Base-by-base conservation (phyloP, 2,329 filamentous ascomycete genomes). In the Claviceps maximensis region DNA sequence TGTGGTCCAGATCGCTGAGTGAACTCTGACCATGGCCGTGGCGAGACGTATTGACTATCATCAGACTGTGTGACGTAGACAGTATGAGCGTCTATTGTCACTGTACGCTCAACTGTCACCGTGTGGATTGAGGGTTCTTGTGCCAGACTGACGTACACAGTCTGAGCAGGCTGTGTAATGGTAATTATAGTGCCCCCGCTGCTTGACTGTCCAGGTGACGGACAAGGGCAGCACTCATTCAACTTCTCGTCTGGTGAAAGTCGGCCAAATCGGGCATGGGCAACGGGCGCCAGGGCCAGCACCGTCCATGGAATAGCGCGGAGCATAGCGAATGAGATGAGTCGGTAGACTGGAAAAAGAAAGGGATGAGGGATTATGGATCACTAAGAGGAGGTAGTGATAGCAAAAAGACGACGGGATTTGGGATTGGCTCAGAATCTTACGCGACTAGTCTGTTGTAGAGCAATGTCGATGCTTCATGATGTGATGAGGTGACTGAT, bases 151-250 rank as follows among this genome's bases (percentile, higher is more conserved):
- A 60, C 54, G 2, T 61, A 65, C 8, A 66, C 56, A 19, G 65
- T 68, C 48, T 65, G 57, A 33, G 55, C 57, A 27, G 56, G 53
- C 9, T 58, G 53, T 42, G 61, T 64, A 31, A 66, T 56, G 21
- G 62, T 66, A 38, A 67, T 57, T 12, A 61, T 63, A 9, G 54
- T 53, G 9, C 45, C 36, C 13, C 47, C 58, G n/a, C 55, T 52
- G 9, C 48, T 52, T 23, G 56, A 29, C 13, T 52, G 55, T 23
- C 56, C 56, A 19, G 60, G 44, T 10, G 53, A 49, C 6, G 60
- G 53, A 25, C 67, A 69, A 36, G 66, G 61, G 44, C 64, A 66
- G 49, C 63, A 67, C 47, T 62, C 59, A 4, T 60, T 53, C n/a
- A 50, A 52, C 17, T 57, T 52, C 15, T 54, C 55, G 47, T 58